Evolutionary conservation across 495 filamentous ascomycete species (phyloP), one percentile per base, ranked within the genome.

Genomic region (Letharia lupina): DNA sequence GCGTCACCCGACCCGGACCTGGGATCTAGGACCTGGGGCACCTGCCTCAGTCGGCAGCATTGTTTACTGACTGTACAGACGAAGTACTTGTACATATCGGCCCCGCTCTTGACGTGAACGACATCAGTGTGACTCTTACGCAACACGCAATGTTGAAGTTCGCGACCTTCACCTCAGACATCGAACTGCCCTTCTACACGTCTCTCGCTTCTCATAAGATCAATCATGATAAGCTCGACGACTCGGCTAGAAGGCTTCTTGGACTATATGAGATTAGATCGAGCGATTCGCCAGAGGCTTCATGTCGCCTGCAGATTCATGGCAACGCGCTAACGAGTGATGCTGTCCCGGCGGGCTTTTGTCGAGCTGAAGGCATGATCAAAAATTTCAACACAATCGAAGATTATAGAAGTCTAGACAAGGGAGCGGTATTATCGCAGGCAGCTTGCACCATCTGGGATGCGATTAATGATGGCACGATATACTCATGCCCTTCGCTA

Each of bases 381-480:
- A 93, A 89, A 75, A 98, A 98, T 77, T 85, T 93, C 68, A 98
- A 98, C 72, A 98, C 94, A 20, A 86, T 95, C 65, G 94, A 98
- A 70, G 91, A 96, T 69, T 98, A 96, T 77, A 86, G 84, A 67
- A 88, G 84, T 69, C 75, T 84, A 28, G 87, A 96, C 71, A 91
- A 91, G 74, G 69, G 77, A 5, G 83, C 81, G 23, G 82, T 96
- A 72, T 79, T 98, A 42, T 82, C 86, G 50, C 85, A 87, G 56
- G 83, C 87, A 35, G 93, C 87, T 12, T 84, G 84, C 67, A 93
- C 86, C 75, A 90, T 98, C 61, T 97, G 93, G 95, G 91, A 97
- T 77, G 94, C 94, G 37, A 96, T 98, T 70, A 85, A 89, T 67
- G 94, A 98, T 75, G 93, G 93, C 28, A 95, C 90, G 10, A 96